Evolutionary conservation across 1,284 basidiomycete genomes (phyloP).

Genomic region (Wolfiporia cocos): DNA sequence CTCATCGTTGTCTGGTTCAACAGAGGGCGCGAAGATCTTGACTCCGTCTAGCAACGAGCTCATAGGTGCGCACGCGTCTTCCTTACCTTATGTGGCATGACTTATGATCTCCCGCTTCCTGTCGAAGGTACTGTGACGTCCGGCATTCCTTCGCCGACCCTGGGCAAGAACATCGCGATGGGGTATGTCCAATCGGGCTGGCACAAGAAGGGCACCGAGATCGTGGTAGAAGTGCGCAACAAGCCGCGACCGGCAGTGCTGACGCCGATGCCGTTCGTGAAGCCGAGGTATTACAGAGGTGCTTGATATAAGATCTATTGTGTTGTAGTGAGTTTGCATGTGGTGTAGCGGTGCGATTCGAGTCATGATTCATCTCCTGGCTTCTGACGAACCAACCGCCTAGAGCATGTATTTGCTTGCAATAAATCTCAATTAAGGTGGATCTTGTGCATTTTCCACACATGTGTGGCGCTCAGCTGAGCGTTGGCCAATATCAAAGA

Average conservation of each 20-base stretch:
- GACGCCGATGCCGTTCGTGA: slow-evolving; percentile 77
- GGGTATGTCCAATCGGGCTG: slow-evolving; percentile 77
- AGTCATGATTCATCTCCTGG: background rate
- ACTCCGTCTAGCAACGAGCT: slow-evolving; percentile 45
- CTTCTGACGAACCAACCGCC: no score
- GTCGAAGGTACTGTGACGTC: slow-evolving; percentile 79
- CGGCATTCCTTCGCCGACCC: slow-evolving; percentile 91
- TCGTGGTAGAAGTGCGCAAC: slow-evolving; percentile 75
- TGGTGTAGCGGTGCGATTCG: background rate
- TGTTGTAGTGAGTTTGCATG: background rate
- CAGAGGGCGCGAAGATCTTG: slow-evolving; percentile 81
- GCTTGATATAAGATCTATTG: background rate
- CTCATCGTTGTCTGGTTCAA: background rate
- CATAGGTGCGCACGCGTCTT: slow-evolving; percentile 42
- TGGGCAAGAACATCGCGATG: slow-evolving; percentile 95
- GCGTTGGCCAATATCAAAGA: no score
- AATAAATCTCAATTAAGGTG: no score
- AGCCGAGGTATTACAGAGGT: slow-evolving; percentile 67
- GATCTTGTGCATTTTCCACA: no score
- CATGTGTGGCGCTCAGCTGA: no score
- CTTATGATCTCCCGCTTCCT: no score
- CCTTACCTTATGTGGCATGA: background rate
- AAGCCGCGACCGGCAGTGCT: slow-evolving; percentile 67
- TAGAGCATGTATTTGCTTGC: no score
- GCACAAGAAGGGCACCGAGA: slow-evolving; percentile 88